Base-by-base conservation (phyloP, 768 basidiomycete genomes). In the Neoboletus subvelutipes region DNA sequence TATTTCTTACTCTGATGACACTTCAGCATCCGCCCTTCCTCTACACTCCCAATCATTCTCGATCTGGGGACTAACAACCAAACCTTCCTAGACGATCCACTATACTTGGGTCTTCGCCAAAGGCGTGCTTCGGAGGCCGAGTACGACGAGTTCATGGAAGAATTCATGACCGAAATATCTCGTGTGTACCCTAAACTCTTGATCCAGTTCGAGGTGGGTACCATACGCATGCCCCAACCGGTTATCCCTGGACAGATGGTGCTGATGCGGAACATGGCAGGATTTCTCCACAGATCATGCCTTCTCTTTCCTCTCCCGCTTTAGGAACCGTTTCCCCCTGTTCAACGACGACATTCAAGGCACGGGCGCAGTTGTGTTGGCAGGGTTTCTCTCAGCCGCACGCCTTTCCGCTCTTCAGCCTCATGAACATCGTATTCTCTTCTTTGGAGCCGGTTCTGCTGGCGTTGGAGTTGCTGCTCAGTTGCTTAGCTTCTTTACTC, bases 241-340 rank as follows among this genome's bases (percentile, higher is more conserved):
- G 18, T 31, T 10, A 10, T n/a, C 24, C 29, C 62, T 9, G 13
- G 3, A 52, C 5, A 31, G 20, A 42, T 28, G 9, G 39, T 29
- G 33, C 43, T 65, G 20, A 60, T 36, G 17, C 9, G 20, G 6
- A 43, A 12, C 17, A 26, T 65, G 3, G 12, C 50, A 92, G 84
- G 94, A 97, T 76, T 97, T 94, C 76, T 87, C 91, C 33, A 94
- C 92, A 3, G 89, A 96, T 59, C 87, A 93, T 59, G 94, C 94
- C 1, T 97, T 97, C 78, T 76, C 81, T 52, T 94, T 91, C 73
- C 84, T 96, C 31, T 82, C 86, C 40, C 77, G 83, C 41, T 93
- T 87, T 77, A 83, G 90, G 54, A 73, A 86, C 59, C 79, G 84
- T 52, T 93, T 90, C 68, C 85, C 85, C 24, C 76, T 90, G 34